These are phyloP conservation scores for Pharus latifolius DNA, from an alignment of 176 grass and related monocot genomes.

Conservation along the genomic window DNA sequence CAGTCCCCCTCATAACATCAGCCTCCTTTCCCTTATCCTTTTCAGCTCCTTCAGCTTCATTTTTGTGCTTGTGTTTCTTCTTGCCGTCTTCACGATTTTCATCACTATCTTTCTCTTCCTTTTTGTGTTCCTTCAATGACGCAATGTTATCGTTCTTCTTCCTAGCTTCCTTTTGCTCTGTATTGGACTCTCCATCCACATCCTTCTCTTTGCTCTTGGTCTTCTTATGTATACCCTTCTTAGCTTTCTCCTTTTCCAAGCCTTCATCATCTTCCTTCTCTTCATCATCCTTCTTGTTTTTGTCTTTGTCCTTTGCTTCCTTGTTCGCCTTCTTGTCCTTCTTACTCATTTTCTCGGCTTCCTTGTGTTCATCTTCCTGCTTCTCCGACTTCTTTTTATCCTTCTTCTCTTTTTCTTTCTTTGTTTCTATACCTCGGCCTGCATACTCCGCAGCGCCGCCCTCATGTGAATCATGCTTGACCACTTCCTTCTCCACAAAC, in stretches of 20 bases:
- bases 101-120: background rate
- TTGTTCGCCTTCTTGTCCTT: no score
- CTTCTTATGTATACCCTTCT: conserved; percentile 10
- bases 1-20: no score
- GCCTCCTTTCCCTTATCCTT: no score
- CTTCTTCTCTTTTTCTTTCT: conserved; percentile 18
- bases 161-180: no score
- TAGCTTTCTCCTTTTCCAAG: background rate
- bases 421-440: background rate
- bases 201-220: conserved; percentile 1
- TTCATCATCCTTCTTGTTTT: conserved; percentile 1
- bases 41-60: no score
- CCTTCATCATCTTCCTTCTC: background rate
- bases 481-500: conserved; percentile 40
- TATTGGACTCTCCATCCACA: background rate
- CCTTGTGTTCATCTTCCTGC: background rate
- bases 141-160: no score
- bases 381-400: conserved; percentile 10
- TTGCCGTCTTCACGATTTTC: background rate
- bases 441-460: background rate
- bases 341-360: background rate
- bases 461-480: conserved; percentile 7
- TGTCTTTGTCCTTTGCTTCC: conserved; percentile 9
- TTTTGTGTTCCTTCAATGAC: background rate
- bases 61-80: no score